Evolutionary conservation across 495 filamentous ascomycete genomes (phyloP).

Genomic region (Penicillium ucsense): DNA sequence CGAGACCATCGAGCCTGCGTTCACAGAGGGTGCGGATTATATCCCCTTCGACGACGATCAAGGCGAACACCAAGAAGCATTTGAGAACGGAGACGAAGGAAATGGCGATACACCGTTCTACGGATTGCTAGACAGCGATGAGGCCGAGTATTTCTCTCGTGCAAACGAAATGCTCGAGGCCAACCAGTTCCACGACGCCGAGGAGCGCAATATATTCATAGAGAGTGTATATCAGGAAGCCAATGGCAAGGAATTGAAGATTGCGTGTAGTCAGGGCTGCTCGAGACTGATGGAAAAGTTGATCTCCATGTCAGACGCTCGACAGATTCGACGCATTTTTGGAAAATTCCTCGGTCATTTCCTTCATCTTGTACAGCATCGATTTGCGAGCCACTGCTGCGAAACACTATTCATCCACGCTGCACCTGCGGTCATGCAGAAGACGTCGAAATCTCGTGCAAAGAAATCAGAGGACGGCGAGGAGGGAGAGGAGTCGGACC

Average conservation of each 20-base stretch:
- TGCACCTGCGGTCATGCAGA: slow-evolving; percentile 64
- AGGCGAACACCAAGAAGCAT: slow-evolving; percentile 3
- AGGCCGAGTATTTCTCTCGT: slow-evolving; percentile 87
- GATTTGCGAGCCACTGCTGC: slow-evolving; percentile 94
- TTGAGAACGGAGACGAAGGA: slow-evolving; percentile 2
- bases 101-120: slow-evolving; percentile 58
- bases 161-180: slow-evolving; percentile 82
- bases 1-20: slow-evolving; percentile 16
- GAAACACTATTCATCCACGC: slow-evolving; percentile 82
- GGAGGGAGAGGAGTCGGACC: slow-evolving; percentile 28
- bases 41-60: slow-evolving; percentile 26
- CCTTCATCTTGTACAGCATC: slow-evolving; percentile 78
- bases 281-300: slow-evolving; percentile 87
- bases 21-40: slow-evolving; percentile 19
- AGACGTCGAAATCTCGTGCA: slow-evolving; percentile 39
- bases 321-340: slow-evolving; percentile 79
- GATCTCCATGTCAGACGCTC: slow-evolving; percentile 67
- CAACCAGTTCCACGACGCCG: slow-evolving; percentile 69
- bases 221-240: slow-evolving; percentile 80
- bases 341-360: slow-evolving; percentile 81
- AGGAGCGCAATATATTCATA: slow-evolving; percentile 73
- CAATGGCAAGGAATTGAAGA: slow-evolving; percentile 84
- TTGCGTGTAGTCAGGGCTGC: slow-evolving; percentile 89
- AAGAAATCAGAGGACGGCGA: slow-evolving; percentile 24
- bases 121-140: slow-evolving; percentile 78